Evolutionary conservation across 2,329 filamentous ascomycete species (phyloP), one percentile per base, ranked within the genome.

Genomic region (Apiospora aurea): DNA sequence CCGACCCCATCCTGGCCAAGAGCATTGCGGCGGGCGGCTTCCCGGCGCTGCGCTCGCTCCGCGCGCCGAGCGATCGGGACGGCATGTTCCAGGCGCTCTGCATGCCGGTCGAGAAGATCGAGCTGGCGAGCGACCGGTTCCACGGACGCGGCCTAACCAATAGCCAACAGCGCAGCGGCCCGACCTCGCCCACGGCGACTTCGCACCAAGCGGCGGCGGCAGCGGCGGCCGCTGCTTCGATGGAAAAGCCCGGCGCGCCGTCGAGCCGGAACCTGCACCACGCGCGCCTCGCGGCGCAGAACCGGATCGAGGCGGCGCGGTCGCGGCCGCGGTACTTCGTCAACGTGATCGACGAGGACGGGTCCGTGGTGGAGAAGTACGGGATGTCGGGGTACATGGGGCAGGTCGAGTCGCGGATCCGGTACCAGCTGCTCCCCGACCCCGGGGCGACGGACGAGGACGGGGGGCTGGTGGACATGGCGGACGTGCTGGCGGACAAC

Each of bases 81-180:
- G 93, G 92, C 38, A 76, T 88, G 10, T 89, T 95, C 74, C 93
- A 95, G 81, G 82, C 85, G 1, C 85, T 94, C 1, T 95, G 93
- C 80, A 87, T 86, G 61, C 92, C 92, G 0, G 82, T 86, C 4
- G 87, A 88, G 43, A 85, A 85, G 43, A 83, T 89, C 26, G 86
- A 90, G 53, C 82, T 87, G 29, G 84, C 87, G 0, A 81, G 81
- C 13, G 87, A 90, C 73, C 85, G 85, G 29, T 87, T 85, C 77
- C 82, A 82, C 26, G 76, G 75, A 4, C 77, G 82, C n/a, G 76
- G 29, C 76, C 74, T 2, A 80, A 83, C 81, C 24, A 76, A 77
- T 2, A 73, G 73, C 64, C 61, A 44, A 16, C 34, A 5, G 34
- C 38, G 44, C 24, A 47, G 47, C 13, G 69, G 82, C 18, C 83